Conservation (phyloP, 2,329 filamentous ascomycete genomes). For the Calycina marina region DNA sequence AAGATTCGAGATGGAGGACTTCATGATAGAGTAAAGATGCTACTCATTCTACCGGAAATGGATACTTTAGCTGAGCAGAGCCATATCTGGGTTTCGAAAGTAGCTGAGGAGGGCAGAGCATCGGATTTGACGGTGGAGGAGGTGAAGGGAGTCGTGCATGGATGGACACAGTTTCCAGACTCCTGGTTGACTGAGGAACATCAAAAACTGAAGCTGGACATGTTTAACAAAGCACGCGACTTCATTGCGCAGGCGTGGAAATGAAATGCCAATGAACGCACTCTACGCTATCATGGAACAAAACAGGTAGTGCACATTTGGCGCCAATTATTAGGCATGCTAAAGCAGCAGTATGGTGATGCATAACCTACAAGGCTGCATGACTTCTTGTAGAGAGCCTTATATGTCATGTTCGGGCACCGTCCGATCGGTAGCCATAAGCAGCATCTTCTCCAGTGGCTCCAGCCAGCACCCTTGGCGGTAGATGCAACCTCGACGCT, state of each 20-base stretch:
- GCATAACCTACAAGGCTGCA: too few relatives aligned
- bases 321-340: too few relatives aligned
- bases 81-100: slow-evolving; percentile 1
- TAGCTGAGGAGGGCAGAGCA: background rate
- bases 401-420: too few relatives aligned
- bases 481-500: too few relatives aligned
- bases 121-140: background rate
- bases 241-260: background rate
- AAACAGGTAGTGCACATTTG: too few relatives aligned
- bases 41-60: slow-evolving; percentile 1
- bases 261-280: too few relatives aligned
- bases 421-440: too few relatives aligned
- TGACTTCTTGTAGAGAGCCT: too few relatives aligned
- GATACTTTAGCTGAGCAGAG: slow-evolving; percentile 1
- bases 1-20: background rate
- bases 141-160: slow-evolving; percentile 1
- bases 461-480: too few relatives aligned
- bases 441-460: too few relatives aligned
- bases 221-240: background rate
- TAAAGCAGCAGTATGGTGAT: too few relatives aligned
- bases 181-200: background rate
- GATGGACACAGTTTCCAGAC: slow-evolving; percentile 1
- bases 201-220: background rate
- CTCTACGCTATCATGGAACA: too few relatives aligned
- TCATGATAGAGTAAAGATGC: slow-evolving; percentile 1